These are phyloP conservation scores for Hortaea sp. DNA, from an alignment of 2,329 filamentous ascomycete genomes.

Conservation along the genomic window DNA sequence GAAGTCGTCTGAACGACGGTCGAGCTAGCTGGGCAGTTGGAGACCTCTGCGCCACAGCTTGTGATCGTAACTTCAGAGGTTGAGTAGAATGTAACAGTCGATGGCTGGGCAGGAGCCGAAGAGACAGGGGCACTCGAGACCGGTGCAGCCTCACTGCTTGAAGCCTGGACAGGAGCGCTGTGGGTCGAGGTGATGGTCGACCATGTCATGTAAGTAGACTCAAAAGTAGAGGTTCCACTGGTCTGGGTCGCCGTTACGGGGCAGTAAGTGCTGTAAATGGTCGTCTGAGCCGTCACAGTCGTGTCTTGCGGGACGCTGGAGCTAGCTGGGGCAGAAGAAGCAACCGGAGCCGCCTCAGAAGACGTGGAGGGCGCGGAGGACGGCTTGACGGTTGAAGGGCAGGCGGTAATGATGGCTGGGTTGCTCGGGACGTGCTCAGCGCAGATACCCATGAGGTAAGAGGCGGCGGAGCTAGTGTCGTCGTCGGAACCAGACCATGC, in stretches of 20 bases:
- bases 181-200: conserved; percentile 8
- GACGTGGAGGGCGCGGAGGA: conserved; percentile 18
- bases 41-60: conserved; percentile 27
- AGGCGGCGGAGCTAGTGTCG: conserved; percentile 60
- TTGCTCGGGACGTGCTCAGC: conserved; percentile 63
- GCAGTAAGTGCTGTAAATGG: conserved; percentile 1
- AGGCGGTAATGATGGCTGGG: conserved; percentile 73
- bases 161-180: background rate
- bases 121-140: conserved; percentile 1
- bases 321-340: background rate
- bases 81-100: conserved; percentile 28
- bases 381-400: conserved; percentile 50
- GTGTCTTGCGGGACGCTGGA: background rate
- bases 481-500: conserved; percentile 59
- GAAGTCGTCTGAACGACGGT: conserved; percentile 26
- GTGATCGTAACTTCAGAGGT: conserved; percentile 35
- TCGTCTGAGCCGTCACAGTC: background rate
- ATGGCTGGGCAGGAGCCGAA: conserved; percentile 7
- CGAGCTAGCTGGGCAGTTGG: conserved; percentile 25
- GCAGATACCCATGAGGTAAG: conserved; percentile 83
- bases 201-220: conserved; percentile 4
- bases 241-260: background rate
- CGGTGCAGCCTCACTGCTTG: background rate
- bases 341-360: conserved; percentile 7
- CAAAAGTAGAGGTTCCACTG: background rate